Percentiles rank a stretch among this genome's conserved stretches.
Conservation (phyloP, 2,329 filamentous ascomycete genomes). For the Elsinoe fawcettii region DNA sequence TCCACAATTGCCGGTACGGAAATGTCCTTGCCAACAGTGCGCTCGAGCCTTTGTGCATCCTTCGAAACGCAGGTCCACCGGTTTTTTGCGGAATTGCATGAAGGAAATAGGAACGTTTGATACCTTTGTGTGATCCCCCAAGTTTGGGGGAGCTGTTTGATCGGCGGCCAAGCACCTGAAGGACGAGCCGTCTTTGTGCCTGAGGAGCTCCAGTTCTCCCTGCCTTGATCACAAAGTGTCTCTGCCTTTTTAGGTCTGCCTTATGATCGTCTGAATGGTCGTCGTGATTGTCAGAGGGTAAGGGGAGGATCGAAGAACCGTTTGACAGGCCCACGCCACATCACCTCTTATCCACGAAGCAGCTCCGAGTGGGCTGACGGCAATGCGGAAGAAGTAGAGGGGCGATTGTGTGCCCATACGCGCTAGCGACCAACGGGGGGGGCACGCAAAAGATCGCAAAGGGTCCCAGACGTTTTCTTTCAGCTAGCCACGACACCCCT, state of each 20-base stretch:
- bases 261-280: background rate
- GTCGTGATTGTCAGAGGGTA: constrained; percentile 2
- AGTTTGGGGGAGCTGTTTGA: background rate
- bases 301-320: constrained; percentile 2
- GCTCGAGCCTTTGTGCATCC: constrained; percentile 3
- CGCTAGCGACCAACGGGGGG: background rate
- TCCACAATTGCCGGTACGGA: background rate
- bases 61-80: background rate
- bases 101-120: background rate
- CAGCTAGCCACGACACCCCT: constrained; percentile 5
- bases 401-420: background rate
- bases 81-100: background rate
- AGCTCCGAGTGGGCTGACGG: background rate
- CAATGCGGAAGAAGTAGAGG: background rate
- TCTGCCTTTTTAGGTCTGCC: background rate
- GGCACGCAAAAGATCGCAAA: background rate
- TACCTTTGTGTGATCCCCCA: background rate
- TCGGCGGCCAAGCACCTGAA: background rate
- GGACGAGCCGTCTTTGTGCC: background rate
- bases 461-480: background rate
- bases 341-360: background rate
- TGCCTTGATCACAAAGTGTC: background rate
- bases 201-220: background rate
- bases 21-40: background rate
- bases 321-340: background rate